Conservation (phyloP, 768 basidiomycete species). For the Russula sp. region DNA sequence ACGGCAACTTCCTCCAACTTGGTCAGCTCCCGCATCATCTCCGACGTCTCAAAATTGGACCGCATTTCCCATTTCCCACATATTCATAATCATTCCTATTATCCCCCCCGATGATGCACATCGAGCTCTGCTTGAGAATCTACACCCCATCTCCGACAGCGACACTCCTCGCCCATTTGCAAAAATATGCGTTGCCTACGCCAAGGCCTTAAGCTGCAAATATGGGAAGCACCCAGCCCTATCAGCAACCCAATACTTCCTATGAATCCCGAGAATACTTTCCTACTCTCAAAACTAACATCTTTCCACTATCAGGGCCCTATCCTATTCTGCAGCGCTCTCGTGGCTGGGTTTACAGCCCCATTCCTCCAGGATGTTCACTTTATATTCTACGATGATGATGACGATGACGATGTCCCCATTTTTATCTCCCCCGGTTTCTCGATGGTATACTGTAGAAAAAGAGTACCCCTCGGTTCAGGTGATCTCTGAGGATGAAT, state of each 20-base stretch:
- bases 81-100: not conserved
- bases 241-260: not conserved
- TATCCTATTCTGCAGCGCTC: not conserved
- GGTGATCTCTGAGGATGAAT: not conserved
- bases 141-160: too few relatives aligned
- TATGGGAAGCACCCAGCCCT: not conserved
- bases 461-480: not conserved
- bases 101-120: not conserved
- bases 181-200: not conserved
- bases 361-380: not conserved
- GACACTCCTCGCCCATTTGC: not conserved
- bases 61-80: not conserved
- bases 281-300: not conserved
- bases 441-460: not conserved
- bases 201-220: not conserved
- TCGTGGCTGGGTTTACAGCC: not conserved
- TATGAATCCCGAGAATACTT: too few relatives aligned
- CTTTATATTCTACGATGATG: too few relatives aligned
- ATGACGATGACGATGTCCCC: too few relatives aligned
- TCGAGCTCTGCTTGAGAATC: not conserved
- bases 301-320: not conserved
- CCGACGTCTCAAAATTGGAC: not conserved
- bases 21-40: not conserved
- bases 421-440: not conserved
- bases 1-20: too few relatives aligned